Conservation (phyloP, 1,284 basidiomycete genomes). For the Xerocomus amazonicus region DNA sequence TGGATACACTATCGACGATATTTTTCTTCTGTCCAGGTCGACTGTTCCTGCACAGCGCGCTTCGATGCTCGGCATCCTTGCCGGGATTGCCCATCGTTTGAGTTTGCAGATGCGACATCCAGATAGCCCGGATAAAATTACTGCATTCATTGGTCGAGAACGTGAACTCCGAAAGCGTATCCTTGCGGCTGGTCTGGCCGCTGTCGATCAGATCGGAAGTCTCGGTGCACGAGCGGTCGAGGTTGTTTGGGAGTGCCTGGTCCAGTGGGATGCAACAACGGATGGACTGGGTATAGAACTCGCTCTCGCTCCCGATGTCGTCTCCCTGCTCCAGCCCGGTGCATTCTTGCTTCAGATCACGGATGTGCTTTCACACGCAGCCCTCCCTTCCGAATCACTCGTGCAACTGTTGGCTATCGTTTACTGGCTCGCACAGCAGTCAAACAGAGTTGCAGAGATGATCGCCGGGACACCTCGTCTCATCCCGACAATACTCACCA, state of each 20-base stretch:
- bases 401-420: conserved; percentile 63
- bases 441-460: conserved; percentile 48
- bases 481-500: conserved; percentile 49
- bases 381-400: conserved; percentile 47
- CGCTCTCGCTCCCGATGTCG: conserved; percentile 22
- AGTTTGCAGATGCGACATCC: conserved; percentile 29
- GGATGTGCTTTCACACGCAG: conserved; percentile 37
- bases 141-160: conserved; percentile 46
- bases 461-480: conserved; percentile 56
- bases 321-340: conserved; percentile 51
- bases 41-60: conserved; percentile 83
- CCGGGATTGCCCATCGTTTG: conserved; percentile 51
- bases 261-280: conserved; percentile 51
- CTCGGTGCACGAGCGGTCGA: conserved; percentile 66
- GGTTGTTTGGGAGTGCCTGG: conserved; percentile 66
- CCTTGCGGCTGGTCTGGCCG: conserved; percentile 62
- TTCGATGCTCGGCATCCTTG: conserved; percentile 76
- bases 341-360: conserved; percentile 53
- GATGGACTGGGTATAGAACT: conserved; percentile 46
- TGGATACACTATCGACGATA: conserved; percentile 86
- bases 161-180: conserved; percentile 48
- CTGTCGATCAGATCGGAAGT: conserved; percentile 62
- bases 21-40: conserved; percentile 80
- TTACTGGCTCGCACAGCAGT: conserved; percentile 57
- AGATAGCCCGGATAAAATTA: conserved; percentile 30